Evolutionary conservation across 108 stramenopile genomes (phyloP).

Genomic region (Nitzschia palea): DNA sequence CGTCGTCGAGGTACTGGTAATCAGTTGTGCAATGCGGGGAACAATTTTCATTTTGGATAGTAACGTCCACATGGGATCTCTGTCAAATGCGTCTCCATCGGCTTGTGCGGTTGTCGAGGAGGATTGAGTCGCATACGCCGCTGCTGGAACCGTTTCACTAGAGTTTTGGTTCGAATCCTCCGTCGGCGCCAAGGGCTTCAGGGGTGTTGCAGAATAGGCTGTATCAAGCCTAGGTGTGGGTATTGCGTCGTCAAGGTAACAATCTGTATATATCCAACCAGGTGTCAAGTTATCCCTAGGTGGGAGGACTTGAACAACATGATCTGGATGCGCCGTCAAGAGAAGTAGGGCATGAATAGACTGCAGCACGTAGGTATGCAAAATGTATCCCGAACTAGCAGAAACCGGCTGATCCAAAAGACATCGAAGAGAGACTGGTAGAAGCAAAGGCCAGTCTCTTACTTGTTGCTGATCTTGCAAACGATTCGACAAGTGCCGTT

Average conservation of each 20-base stretch:
- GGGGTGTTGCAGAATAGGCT: slow-evolving; percentile 52
- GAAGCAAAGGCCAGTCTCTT: slow-evolving; percentile 47
- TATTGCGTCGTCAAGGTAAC: slow-evolving; percentile 73
- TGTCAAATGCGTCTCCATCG: slow-evolving; percentile 77
- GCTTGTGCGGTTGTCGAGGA: slow-evolving; percentile 68
- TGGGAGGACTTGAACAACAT: slow-evolving; percentile 26
- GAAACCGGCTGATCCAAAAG: slow-evolving; percentile 65
- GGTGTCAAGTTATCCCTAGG: slow-evolving; percentile 2
- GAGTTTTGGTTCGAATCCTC: slow-evolving; percentile 4
- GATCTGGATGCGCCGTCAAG: slow-evolving; percentile 65
- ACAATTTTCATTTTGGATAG: slow-evolving; percentile 84
- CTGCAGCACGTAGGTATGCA: slow-evolving; percentile 61
- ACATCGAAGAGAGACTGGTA: slow-evolving; percentile 82
- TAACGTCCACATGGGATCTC: slow-evolving; percentile 85
- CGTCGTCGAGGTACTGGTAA: neutral
- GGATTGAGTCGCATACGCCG: slow-evolving; percentile 71
- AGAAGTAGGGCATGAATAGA: slow-evolving; percentile 52
- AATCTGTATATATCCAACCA: slow-evolving; percentile 36
- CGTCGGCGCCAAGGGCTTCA: slow-evolving; percentile 33
- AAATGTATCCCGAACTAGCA: slow-evolving; percentile 31
- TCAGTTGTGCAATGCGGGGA: slow-evolving; percentile 67
- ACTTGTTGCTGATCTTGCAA: slow-evolving; percentile 3
- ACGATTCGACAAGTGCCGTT: slow-evolving; percentile 25
- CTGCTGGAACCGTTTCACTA: neutral
- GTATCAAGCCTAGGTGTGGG: slow-evolving; percentile 52